Percentiles rank a stretch among this genome's conserved stretches.
These are phyloP conservation scores for Avena eriantha DNA, from an alignment of 176 grass and related monocot genomes.

Conservation along the genomic window DNA sequence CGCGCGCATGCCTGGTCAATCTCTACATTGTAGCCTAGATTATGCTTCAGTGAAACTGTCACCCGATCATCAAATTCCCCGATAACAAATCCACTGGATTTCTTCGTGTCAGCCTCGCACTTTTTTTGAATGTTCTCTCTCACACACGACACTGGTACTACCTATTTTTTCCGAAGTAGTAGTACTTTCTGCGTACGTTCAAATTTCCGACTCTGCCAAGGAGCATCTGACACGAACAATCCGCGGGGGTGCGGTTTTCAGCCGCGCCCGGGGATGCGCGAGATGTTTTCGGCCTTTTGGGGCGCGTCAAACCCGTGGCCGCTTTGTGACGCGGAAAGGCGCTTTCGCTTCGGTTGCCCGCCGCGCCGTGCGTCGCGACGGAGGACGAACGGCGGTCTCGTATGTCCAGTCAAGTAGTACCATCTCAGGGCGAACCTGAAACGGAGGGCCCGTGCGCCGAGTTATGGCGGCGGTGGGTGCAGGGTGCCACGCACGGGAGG, in stretches of 20 bases:
- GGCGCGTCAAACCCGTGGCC: conserved; percentile 1
- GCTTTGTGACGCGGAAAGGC: conserved; percentile 22
- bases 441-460: conserved; percentile 43
- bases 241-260: conserved; percentile 3
- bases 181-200: neutral
- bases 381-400: no score
- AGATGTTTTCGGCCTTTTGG: neutral
- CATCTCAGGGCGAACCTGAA: neutral
- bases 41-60: conserved; percentile 29
- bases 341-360: neutral
- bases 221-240: neutral
- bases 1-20: neutral
- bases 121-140: neutral
- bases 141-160: neutral
- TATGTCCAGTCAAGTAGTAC: no score
- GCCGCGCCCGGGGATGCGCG: neutral
- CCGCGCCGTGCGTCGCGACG: neutral
- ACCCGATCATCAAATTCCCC: neutral
- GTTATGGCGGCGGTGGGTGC: conserved; percentile 39
- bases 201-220: neutral
- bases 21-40: conserved; percentile 6
- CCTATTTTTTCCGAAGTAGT: neutral
- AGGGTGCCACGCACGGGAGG: conserved; percentile 41
- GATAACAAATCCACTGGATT: conserved; percentile 5
- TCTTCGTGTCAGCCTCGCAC: neutral